phyloP scores from a whole-genome alignment of 352 stramenopile genomes.

The Globisporangium orthogonon region DNA sequence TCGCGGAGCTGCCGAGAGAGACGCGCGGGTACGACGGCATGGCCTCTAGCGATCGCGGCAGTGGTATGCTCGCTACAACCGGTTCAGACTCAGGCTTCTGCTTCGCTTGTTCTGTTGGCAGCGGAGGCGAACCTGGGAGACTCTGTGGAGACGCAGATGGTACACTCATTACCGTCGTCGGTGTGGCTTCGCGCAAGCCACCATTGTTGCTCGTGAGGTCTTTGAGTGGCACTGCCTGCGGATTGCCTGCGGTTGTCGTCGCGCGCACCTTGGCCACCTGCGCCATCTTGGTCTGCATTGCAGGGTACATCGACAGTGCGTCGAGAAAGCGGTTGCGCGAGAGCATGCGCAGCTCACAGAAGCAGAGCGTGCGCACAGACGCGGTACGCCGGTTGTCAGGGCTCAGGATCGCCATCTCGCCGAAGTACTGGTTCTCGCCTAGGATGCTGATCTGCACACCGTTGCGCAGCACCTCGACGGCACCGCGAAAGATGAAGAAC shows the following conservation, averaged over 20 bases:
- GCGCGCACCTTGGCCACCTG: constrained; percentile 31
- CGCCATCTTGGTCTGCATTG: constrained; percentile 57
- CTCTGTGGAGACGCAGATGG: background rate
- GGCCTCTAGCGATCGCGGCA: background rate
- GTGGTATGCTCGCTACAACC: background rate
- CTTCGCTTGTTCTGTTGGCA: background rate
- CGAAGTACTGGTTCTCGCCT: constrained; percentile 80
- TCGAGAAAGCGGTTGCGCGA: constrained; percentile 75
- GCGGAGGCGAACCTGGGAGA: background rate
- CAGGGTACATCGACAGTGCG: constrained; percentile 58
- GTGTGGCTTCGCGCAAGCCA: constrained; percentile 1
- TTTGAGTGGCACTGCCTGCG: constrained; percentile 8
- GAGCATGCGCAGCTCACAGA: constrained; percentile 78
- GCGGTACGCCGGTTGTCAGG: constrained; percentile 64
- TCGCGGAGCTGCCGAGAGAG: constrained; percentile 7
- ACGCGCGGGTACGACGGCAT: constrained; percentile 1
- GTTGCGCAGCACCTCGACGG: constrained; percentile 61
- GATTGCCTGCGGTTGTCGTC: constrained; percentile 13
- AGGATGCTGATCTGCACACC: constrained; percentile 58
- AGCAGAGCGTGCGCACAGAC: constrained; percentile 70
- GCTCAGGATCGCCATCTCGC: constrained; percentile 79
- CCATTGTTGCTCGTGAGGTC: constrained; percentile 16
- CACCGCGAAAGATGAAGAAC: constrained; percentile 82
- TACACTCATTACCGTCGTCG: background rate
- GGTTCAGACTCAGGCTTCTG: background rate